A percentile compares a stretch with the other conserved stretches of the same genome.
Evolutionary conservation across 371 early-diverging fungal genomes (phyloP).

Genomic region (Lichtheimia hyalospora): DNA sequence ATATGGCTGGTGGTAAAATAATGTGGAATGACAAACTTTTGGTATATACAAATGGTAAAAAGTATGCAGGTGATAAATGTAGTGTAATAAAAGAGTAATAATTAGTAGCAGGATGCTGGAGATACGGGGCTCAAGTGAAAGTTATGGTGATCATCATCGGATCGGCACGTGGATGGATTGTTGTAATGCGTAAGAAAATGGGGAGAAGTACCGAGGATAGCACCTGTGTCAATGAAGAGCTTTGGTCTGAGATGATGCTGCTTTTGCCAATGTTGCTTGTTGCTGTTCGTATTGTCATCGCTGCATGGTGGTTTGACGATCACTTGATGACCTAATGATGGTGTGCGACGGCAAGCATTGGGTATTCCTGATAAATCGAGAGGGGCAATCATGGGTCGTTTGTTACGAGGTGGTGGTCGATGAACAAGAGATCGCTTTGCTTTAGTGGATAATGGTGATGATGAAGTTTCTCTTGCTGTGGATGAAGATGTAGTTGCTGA

Average conservation of each 20-base stretch:
- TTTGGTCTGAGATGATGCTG: too few relatives aligned
- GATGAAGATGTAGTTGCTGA: not conserved
- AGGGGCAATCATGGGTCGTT: conserved; percentile 4
- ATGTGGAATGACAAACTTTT: not conserved
- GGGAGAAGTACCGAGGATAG: too few relatives aligned
- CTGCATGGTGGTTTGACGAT: not conserved
- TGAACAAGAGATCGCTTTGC: not conserved
- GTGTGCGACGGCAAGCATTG: conserved; percentile 9
- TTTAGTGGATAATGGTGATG: not conserved
- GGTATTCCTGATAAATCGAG: conserved; percentile 8
- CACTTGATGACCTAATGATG: conserved; percentile 1
- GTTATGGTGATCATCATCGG: too few relatives aligned
- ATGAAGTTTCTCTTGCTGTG: not conserved
- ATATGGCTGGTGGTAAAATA: not conserved
- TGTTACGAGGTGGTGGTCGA: not conserved
- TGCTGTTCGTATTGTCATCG: too few relatives aligned
- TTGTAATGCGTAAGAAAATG: too few relatives aligned
- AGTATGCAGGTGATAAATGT: too few relatives aligned
- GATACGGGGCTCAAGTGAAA: too few relatives aligned
- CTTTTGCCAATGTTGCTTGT: too few relatives aligned
- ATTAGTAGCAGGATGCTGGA: too few relatives aligned
- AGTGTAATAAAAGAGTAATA: too few relatives aligned
- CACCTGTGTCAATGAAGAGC: too few relatives aligned
- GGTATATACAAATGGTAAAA: not conserved
- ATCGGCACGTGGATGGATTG: too few relatives aligned